phyloP scores from a whole-genome alignment of 768 basidiomycete genomes.

The Mycena venus region DNA sequence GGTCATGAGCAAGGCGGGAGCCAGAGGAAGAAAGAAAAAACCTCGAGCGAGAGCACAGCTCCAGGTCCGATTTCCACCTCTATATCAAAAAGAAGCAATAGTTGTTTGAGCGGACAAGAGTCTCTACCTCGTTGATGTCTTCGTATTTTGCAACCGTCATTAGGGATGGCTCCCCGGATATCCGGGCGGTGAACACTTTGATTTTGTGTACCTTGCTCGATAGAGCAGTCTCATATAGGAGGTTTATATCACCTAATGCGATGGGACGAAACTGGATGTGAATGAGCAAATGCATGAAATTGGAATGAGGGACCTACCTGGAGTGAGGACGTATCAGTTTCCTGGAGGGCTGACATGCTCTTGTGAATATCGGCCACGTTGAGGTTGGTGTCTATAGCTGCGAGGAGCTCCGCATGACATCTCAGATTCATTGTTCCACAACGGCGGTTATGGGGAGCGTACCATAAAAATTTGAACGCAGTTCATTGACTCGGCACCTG shows the following conservation, averaged over 20 bases:
- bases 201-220: not conserved
- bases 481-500: not conserved
- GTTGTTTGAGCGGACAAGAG: too few relatives aligned
- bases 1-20: not conserved
- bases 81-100: not conserved
- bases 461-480: conserved; percentile 8
- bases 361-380: not conserved
- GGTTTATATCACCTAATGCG: conserved; percentile 14
- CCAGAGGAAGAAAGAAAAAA: not conserved
- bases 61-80: not conserved
- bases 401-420: not conserved
- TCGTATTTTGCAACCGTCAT: conserved; percentile 17
- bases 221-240: not conserved
- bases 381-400: not conserved
- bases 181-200: conserved; percentile 10
- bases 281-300: not conserved
- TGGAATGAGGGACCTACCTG: too few relatives aligned
- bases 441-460: not conserved
- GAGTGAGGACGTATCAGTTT: too few relatives aligned
- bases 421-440: not conserved
- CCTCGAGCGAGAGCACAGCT: not conserved
- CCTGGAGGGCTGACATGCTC: not conserved
- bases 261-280: not conserved
- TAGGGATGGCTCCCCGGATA: not conserved
- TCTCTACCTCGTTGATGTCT: not conserved